Evolutionary conservation across 257 asterid species (phyloP), one percentile per base, ranked within the genome.

Genomic region (Plantago major): DNA sequence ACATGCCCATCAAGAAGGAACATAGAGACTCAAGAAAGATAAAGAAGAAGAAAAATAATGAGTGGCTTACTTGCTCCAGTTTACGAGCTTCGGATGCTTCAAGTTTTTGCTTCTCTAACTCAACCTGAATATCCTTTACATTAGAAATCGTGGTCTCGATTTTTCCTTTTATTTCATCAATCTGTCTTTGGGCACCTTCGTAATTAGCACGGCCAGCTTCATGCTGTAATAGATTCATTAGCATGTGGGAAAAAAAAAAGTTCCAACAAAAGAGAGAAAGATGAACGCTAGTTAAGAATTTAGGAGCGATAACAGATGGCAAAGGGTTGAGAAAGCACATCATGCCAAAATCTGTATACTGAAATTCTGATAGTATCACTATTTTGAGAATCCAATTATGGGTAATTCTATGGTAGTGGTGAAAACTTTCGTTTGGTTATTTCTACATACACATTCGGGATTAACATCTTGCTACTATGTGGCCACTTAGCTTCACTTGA

Each of bases 161-260:
- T 76, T 71, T 81, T 67, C 54, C 66, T n/a, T 75, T 79, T 53
- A 67, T 65, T 59, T 84, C 99, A 63, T 16, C 72, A 17, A 93
- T 81, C 78, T 83, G 88, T 80, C 78, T 85, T 70, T 80, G 82
- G 49, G 97, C 96, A 67, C 90, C 91, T 64, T 70, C 97, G 79
- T 84, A 92, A 50, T 96, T 90, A 73, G 82, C 82, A 55, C 69
- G 82, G 15, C 88, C 90, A 74, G 88, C 89, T 69, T 81, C 84
- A 69, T 89, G 99, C 99, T 92, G 83, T 65, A 75, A 74, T 15
- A 69, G 42, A 54, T 47, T 60, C 40, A 40, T 63, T 46, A 58
- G 42, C 45, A n/a, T 37, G 38, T 42, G 62, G 37, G 5, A 40
- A 53, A 26, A 28, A 6, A 4, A 37, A 49, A 47, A 18, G 17